These are phyloP conservation scores for Kappamyces sp. DNA, from an alignment of 192 early-diverging fungal species.

Conservation along the genomic window DNA sequence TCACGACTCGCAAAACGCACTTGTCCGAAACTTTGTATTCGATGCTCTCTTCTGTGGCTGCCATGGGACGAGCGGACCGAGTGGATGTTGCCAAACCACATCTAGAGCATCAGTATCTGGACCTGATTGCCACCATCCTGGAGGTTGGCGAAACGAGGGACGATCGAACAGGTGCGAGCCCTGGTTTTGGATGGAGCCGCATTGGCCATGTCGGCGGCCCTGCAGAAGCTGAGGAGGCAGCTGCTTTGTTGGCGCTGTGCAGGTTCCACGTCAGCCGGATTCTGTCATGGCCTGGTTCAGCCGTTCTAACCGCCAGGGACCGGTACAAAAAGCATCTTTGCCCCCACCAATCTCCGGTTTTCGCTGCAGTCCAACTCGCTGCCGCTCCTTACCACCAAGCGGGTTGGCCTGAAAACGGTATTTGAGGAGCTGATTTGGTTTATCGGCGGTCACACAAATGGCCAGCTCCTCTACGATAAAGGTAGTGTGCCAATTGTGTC, in stretches of 20 bases:
- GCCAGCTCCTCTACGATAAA: constrained; percentile 65
- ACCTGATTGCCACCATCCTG: constrained; percentile 67
- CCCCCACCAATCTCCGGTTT: constrained; percentile 83
- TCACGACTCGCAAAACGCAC: too few relatives aligned
- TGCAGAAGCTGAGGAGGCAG: too few relatives aligned
- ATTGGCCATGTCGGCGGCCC: constrained; percentile 41
- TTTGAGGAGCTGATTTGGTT: constrained; percentile 97
- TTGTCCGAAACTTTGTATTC: too few relatives aligned
- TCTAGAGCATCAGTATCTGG: constrained; percentile 82
- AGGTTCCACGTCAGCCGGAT: too few relatives aligned
- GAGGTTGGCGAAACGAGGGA: constrained; percentile 62
- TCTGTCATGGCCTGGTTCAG: too few relatives aligned
- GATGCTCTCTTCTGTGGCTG: too few relatives aligned
- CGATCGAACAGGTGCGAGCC: constrained; percentile 73
- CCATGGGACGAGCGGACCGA: neutral
- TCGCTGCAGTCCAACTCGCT: constrained; percentile 65
- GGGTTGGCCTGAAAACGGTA: constrained; percentile 84
- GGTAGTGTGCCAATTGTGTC: neutral
- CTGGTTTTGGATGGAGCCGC: constrained; percentile 39
- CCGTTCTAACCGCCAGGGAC: constrained; percentile 2
- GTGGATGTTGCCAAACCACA: constrained; percentile 25
- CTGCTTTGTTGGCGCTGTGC: too few relatives aligned
- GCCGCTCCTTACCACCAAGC: constrained; percentile 92
- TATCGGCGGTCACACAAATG: constrained; percentile 82
- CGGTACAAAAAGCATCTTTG: constrained; percentile 46